phyloP scores from a whole-genome alignment of 148 eudicot genomes.

The Suaeda aralocaspica region DNA sequence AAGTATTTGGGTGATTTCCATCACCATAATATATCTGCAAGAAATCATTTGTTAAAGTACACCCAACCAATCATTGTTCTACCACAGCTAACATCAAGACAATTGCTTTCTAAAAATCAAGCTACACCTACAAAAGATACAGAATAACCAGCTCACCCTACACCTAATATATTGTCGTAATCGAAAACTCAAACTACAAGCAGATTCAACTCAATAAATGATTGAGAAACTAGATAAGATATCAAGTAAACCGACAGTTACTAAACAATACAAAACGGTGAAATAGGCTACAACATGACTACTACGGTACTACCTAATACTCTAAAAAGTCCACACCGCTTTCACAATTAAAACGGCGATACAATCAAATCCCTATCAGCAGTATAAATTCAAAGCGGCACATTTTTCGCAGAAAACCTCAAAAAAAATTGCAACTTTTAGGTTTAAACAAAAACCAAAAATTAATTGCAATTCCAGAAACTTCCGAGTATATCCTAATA shows the following conservation, averaged over 20 bases:
- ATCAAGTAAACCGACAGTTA: background rate
- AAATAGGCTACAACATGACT: background rate
- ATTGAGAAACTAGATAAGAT: background rate
- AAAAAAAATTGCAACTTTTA: background rate
- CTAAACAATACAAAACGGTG: background rate
- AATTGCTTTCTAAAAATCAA: background rate
- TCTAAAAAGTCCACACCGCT: too few relatives aligned
- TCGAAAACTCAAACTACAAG: background rate
- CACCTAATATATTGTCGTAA: background rate
- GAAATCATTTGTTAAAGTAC: slow-evolving; percentile 10
- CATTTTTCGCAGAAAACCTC: background rate
- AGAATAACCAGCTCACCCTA: background rate
- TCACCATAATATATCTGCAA: slow-evolving; percentile 47
- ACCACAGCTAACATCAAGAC: background rate
- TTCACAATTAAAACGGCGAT: background rate
- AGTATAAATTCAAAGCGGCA: background rate
- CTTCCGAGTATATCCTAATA: background rate
- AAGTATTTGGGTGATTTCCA: slow-evolving; percentile 89
- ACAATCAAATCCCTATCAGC: background rate
- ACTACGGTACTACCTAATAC: too few relatives aligned
- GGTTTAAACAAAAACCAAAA: too few relatives aligned
- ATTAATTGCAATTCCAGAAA: background rate
- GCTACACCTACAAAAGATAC: background rate
- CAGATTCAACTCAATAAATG: background rate
- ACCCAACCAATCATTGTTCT: background rate